phyloP scores from a whole-genome alignment of 768 basidiomycete species.

The Mycena galopus region DNA sequence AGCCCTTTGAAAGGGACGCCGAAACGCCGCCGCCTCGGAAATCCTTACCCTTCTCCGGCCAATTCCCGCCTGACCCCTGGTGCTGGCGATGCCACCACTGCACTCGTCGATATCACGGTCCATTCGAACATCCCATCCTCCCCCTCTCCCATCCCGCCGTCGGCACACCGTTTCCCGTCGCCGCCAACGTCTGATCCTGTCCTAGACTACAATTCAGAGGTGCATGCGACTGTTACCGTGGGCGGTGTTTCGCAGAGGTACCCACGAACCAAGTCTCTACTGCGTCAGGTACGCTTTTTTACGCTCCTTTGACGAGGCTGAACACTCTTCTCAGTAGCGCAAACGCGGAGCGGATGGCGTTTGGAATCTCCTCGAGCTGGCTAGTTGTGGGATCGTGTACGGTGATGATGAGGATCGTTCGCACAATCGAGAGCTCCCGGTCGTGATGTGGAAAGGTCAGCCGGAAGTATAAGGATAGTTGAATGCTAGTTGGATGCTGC shows the following conservation, averaged over 20 bases:
- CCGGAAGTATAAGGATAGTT: constrained; percentile 16
- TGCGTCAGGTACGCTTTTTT: constrained; percentile 28
- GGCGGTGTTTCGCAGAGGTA: constrained; percentile 23
- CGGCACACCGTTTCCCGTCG: constrained; percentile 21
- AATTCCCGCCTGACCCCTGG: constrained; percentile 25
- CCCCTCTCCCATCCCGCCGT: neutral
- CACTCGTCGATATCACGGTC: neutral
- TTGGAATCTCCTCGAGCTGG: constrained; percentile 31
- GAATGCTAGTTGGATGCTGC: constrained; percentile 21
- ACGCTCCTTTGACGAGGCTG: neutral
- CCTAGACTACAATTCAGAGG: constrained; percentile 9
- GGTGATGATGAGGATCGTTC: neutral
- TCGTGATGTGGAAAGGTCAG: constrained; percentile 26
- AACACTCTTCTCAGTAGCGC: constrained; percentile 31
- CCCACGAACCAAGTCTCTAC: constrained; percentile 12
- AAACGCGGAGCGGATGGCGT: constrained; percentile 11
- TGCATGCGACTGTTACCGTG: neutral
- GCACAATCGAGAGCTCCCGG: constrained; percentile 15
- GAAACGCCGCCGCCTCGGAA: constrained; percentile 33
- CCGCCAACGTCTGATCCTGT: constrained; percentile 30
- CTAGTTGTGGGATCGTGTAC: constrained; percentile 33
- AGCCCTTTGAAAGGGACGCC: constrained; percentile 10
- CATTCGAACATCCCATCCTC: neutral
- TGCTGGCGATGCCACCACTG: neutral
- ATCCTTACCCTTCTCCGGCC: constrained; percentile 31